Percentiles rank a stretch among this genome's conserved stretches.
These are phyloP conservation scores for Zymoseptoria tritici DNA, from an alignment of 2,329 filamentous ascomycete genomes.

Conservation along the genomic window DNA sequence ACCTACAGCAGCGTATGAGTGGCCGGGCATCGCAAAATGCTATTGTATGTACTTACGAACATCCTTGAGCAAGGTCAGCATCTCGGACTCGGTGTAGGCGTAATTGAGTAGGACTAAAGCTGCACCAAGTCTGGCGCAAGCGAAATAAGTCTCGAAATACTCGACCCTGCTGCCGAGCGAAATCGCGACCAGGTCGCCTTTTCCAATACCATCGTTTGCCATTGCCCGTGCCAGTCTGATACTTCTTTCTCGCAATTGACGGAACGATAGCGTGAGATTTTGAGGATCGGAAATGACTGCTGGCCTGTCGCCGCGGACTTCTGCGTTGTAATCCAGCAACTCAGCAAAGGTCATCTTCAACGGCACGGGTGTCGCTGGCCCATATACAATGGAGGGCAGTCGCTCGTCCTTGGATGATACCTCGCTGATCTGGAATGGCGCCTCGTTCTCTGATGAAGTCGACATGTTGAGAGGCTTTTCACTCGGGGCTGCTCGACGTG, in stretches of 20 bases:
- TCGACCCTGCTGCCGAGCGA: slow-evolving; percentile 26
- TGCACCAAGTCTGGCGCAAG: slow-evolving; percentile 24
- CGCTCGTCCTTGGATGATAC: slow-evolving; percentile 9
- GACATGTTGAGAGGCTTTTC: background rate
- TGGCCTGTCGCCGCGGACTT: slow-evolving; percentile 19
- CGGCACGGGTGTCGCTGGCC: slow-evolving; percentile 23
- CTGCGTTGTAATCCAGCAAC: slow-evolving; percentile 23
- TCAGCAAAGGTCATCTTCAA: slow-evolving; percentile 25
- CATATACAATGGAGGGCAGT: slow-evolving; percentile 23
- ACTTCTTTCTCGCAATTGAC: slow-evolving; percentile 20
- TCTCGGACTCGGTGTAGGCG: slow-evolving; percentile 63
- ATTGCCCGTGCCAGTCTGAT: slow-evolving; percentile 22
- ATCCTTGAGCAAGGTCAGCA: slow-evolving; percentile 59
- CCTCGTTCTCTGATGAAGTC: background rate
- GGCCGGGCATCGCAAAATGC: background rate
- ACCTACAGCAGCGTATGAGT: slow-evolving; percentile 34
- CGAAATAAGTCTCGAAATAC: slow-evolving; percentile 30
- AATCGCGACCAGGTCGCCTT: slow-evolving; percentile 25
- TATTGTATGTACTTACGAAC: slow-evolving; percentile 41
- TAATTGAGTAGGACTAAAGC: slow-evolving; percentile 64
- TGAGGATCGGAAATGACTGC: slow-evolving; percentile 25
- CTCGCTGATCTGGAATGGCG: background rate
- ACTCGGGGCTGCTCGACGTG: background rate
- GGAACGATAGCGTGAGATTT: slow-evolving; percentile 15
- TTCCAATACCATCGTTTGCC: slow-evolving; percentile 22